A percentile compares a stretch with the other conserved stretches of the same genome.
Conservation (phyloP, 176 grass and related monocot genomes). For the Phragmites australis region DNA sequence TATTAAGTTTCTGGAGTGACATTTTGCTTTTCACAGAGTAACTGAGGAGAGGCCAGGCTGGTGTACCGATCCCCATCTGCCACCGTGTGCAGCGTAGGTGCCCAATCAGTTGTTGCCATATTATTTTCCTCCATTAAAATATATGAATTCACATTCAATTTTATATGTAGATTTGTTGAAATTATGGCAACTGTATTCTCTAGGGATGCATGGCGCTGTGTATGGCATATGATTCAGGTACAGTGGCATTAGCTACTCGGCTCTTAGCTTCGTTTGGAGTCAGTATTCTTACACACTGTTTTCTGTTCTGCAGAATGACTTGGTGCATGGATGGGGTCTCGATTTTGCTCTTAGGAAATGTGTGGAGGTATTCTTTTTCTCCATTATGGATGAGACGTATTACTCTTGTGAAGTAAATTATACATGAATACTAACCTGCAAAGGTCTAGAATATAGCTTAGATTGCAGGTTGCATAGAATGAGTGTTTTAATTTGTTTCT, state of each 20-base stretch:
- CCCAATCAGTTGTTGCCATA: slow-evolving; percentile 12
- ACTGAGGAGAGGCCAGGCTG: slow-evolving; percentile 86
- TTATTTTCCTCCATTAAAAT: slow-evolving; percentile 25
- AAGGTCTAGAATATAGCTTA: neutral
- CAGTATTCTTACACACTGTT: neutral
- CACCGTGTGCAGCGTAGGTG: slow-evolving; percentile 92
- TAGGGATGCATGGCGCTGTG: slow-evolving; percentile 80
- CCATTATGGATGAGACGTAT: slow-evolving; percentile 26
- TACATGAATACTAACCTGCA: neutral
- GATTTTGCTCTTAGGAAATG: slow-evolving; percentile 75
- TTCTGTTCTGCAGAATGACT: slow-evolving; percentile 75
- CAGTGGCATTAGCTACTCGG: neutral
- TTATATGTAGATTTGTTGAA: slow-evolving; percentile 72
- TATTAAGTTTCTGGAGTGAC: slow-evolving; percentile 13
- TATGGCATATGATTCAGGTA: slow-evolving; percentile 99
- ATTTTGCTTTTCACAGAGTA: slow-evolving; percentile 57
- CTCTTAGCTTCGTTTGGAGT: slow-evolving; percentile 15
- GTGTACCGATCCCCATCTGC: slow-evolving; percentile 85
- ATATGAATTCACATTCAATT: slow-evolving; percentile 18
- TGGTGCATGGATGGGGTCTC: slow-evolving; percentile 92
- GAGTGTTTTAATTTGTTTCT: neutral
- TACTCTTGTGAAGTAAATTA: neutral
- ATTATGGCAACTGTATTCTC: slow-evolving; percentile 93
- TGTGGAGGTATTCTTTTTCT: slow-evolving; percentile 56
- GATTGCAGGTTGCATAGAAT: neutral